A percentile compares a stretch with the other conserved stretches of the same genome.
Conservation (phyloP, 768 basidiomycete genomes). For the Trametes punicea region DNA sequence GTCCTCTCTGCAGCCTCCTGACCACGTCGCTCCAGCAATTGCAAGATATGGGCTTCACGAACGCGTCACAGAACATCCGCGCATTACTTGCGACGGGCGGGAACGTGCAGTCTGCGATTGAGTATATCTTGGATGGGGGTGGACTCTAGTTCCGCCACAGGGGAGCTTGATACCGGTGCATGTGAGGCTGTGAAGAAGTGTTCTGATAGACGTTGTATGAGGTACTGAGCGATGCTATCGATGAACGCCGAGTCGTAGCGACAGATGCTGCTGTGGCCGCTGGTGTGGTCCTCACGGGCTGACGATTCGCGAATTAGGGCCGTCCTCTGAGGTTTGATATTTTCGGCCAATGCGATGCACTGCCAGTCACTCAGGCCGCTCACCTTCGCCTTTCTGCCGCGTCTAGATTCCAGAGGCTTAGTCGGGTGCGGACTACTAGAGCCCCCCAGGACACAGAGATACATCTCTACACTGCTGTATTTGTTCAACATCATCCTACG, state of each 20-base stretch:
- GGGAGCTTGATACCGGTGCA: neutral
- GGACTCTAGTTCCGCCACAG: constrained; percentile 43
- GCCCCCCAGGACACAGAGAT: no score
- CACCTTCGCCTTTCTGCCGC: no score
- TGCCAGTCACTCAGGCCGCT: no score
- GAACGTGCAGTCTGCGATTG: constrained; percentile 88
- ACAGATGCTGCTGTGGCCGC: no score
- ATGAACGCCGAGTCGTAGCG: neutral
- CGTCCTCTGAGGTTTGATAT: no score
- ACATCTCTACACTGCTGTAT: no score
- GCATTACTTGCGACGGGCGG: constrained; percentile 91
- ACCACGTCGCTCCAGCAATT: constrained; percentile 57
- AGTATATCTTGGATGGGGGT: constrained; percentile 84
- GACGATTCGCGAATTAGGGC: no score
- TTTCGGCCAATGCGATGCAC: no score
- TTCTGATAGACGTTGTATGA: constrained; percentile 4
- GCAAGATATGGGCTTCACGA: constrained; percentile 92
- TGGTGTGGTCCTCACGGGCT: no score
- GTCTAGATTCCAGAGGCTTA: no score
- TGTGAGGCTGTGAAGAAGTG: neutral
- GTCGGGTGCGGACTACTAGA: no score
- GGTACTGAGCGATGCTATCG: neutral
- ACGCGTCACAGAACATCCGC: constrained; percentile 85
- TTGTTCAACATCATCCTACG: no score
- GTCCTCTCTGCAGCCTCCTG: neutral